Evolutionary conservation across 2,329 filamentous ascomycete genomes (phyloP).

Genomic region (Fusarium musae): DNA sequence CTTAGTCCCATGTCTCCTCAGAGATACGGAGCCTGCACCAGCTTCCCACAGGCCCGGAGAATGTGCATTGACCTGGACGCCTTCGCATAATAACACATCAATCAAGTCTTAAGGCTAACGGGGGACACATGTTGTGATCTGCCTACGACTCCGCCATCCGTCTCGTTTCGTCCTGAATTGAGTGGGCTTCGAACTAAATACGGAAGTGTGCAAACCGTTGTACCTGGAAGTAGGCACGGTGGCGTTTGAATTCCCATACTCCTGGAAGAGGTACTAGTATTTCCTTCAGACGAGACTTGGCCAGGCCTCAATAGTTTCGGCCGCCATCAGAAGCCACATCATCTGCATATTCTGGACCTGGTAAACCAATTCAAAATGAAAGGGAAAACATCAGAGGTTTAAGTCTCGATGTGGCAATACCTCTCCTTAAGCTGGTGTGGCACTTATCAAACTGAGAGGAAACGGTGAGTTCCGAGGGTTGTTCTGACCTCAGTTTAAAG

Average conservation of each 20-base stretch:
- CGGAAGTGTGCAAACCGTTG: conserved; percentile 1
- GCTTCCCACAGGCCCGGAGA: neutral
- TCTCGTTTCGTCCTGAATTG: neutral
- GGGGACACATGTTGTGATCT: neutral
- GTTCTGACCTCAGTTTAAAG: neutral
- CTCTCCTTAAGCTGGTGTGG: conserved; percentile 24
- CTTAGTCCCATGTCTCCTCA: conserved; percentile 12
- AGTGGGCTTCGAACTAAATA: conserved; percentile 1
- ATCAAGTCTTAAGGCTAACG: neutral
- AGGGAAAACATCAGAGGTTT: conserved; percentile 9
- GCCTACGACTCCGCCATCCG: neutral
- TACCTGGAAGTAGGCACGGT: conserved; percentile 34
- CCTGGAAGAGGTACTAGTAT: conserved; percentile 16
- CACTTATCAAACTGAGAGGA: conserved; percentile 9
- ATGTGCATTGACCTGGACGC: neutral
- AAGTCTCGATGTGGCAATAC: conserved; percentile 29
- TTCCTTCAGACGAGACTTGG: conserved; percentile 14
- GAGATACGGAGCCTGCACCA: conserved; percentile 7
- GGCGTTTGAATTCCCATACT: conserved; percentile 40
- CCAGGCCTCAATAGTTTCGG: conserved; percentile 17
- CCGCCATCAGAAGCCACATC: conserved; percentile 20
- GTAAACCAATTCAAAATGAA: conserved; percentile 1
- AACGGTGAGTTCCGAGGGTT: conserved; percentile 20
- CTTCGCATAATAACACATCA: neutral
- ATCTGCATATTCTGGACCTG: conserved; percentile 20